Base-by-base conservation (phyloP, 2,329 filamentous ascomycete species). In the Ceratocystis colombiana region DNA sequence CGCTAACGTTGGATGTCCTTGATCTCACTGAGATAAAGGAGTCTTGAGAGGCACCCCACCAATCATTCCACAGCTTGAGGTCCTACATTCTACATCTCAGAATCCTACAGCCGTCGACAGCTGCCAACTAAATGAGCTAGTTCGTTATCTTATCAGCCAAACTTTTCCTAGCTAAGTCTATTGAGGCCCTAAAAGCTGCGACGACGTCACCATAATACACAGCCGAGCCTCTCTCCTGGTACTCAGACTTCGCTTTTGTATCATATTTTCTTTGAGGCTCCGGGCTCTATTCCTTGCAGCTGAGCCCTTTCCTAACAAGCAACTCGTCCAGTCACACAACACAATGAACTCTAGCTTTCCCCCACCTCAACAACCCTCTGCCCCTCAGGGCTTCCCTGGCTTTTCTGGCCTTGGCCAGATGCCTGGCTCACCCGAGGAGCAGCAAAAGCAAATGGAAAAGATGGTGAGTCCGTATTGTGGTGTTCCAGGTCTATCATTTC, bases 391-490 rank as follows among this genome's bases (percentile, higher is more conserved):
- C 17, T 66, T 66, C 15, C 64, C 64, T 22, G 64, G 61, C 33
- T 62, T 64, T 61, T 20, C 28, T 28, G 45, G 62, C 15, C 44
- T 64, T 25, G 64, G 62, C 22, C 53, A 62, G 5, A 62, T 64
- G 30, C 37, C 57, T 8, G 61, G 62, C 28, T 64, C 64, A 8
- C 64, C 67, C n/a, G 67, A 68, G n/a, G 68, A 69, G 45, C 68
- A 69, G 41, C 67, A 68, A 44, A 67, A 68, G 65, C 66, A 67
- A n/a, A 69, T 69, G 67, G 66, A 67, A 25, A 68, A 69, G 61
- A 68, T 65, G 66, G 68, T 69, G 37, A 30, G 68, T 48, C 30
- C 15, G 20, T 12, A 15, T 44, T 55, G 61, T 59, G 28, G 28
- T 20, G n/a, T 22, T 50, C n/a, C 22, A n/a, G 6, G 7, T n/a